Evolutionary conservation across 2,329 filamentous ascomycete genomes (phyloP).

Genomic region (Trichophyton equinum): DNA sequence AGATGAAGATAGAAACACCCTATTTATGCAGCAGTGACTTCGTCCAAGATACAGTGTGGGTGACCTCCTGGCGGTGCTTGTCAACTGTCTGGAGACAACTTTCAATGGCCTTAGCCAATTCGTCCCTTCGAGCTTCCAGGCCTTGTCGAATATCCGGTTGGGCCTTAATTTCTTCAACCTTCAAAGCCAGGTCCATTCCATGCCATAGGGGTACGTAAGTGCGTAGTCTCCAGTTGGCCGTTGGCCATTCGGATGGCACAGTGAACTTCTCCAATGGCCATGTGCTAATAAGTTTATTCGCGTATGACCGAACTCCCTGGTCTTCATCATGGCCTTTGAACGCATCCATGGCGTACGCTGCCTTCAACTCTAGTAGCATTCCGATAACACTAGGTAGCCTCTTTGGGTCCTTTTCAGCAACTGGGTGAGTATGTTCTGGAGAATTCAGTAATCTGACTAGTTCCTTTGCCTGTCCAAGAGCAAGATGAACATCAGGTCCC

Average conservation of each 20-base stretch:
- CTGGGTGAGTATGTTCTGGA: constrained; percentile 20
- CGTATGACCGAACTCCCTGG: constrained; percentile 30
- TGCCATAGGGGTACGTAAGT: constrained; percentile 28
- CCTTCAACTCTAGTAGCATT: constrained; percentile 34
- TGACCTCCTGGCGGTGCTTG: background rate
- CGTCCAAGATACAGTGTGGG: background rate
- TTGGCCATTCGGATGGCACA: constrained; percentile 16
- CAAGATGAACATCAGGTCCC: constrained; percentile 20
- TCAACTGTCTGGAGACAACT: constrained; percentile 19
- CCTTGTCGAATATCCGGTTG: constrained; percentile 17
- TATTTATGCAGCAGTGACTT: background rate
- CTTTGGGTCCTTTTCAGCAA: constrained; percentile 24
- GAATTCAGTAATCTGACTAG: constrained; percentile 26
- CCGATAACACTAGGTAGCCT: constrained; percentile 31
- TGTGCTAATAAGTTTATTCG: constrained; percentile 24
- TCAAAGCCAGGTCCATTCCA: constrained; percentile 30
- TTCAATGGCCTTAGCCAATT: constrained; percentile 45
- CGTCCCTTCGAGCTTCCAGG: constrained; percentile 18
- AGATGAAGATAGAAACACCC: background rate
- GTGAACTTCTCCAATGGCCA: constrained; percentile 21
- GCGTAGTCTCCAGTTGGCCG: constrained; percentile 19
- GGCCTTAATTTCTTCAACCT: constrained; percentile 22
- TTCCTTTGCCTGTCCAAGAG: constrained; percentile 24
- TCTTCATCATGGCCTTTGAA: constrained; percentile 29
- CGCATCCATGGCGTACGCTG: constrained; percentile 30